Conservation (phyloP, 2,329 filamentous ascomycete genomes). For the Venturia aucupariae region DNA sequence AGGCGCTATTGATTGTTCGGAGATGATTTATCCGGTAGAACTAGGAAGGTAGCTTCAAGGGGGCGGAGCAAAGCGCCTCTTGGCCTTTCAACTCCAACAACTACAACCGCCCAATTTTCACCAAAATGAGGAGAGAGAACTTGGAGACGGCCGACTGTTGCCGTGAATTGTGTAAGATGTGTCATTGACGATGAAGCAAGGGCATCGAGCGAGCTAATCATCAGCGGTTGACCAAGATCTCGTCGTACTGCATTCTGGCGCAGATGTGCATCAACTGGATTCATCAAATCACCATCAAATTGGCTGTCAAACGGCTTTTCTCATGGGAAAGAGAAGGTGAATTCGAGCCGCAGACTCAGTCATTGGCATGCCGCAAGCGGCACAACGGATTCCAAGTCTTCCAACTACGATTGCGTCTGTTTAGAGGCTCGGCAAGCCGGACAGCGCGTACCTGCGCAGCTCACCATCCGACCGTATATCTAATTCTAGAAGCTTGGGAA, state of each 20-base stretch:
- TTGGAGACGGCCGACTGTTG: background rate
- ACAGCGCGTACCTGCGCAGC: background rate
- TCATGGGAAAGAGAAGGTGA: background rate
- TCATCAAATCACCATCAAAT: background rate
- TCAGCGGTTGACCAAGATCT: too few relatives aligned
- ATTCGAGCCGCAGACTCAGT: background rate
- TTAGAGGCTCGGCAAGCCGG: background rate
- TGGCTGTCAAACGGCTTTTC: background rate
- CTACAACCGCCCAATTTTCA: background rate
- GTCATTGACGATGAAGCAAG: background rate
- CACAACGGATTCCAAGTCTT: background rate
- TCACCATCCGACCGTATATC: background rate
- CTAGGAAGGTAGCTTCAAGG: background rate
- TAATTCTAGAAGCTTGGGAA: background rate
- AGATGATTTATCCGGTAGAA: background rate
- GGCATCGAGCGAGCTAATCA: too few relatives aligned
- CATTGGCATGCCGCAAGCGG: background rate
- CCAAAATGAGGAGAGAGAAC: background rate
- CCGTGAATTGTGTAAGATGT: too few relatives aligned
- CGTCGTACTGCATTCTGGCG: too few relatives aligned
- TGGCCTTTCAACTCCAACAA: background rate
- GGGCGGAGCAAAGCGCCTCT: background rate
- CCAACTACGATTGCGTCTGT: background rate
- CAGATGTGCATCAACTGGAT: background rate
- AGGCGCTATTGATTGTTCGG: constrained; percentile 3